Percentiles rank a stretch among this genome's conserved stretches.
phyloP scores from a whole-genome alignment of 805 yeast genomes.

The Wickerhamomyces chambardii region DNA sequence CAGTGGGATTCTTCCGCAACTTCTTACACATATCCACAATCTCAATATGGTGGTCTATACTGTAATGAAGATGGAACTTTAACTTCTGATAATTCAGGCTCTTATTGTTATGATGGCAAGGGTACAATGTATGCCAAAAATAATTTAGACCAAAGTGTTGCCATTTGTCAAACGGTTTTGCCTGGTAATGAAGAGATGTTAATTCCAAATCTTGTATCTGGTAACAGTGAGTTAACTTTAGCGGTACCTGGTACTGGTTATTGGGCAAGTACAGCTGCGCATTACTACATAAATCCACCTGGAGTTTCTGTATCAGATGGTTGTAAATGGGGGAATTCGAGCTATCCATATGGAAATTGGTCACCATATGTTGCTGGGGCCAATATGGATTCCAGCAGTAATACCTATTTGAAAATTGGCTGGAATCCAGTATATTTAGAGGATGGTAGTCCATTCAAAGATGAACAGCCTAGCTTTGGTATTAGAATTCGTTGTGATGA shows the following conservation, averaged over 20 bases:
- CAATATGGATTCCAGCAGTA: conserved; percentile 60
- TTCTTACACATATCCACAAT: conserved; percentile 66
- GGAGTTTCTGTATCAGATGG: conserved; percentile 71
- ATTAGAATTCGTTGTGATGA: conserved; percentile 67
- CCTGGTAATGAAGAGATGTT: conserved; percentile 95
- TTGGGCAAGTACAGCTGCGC: conserved; percentile 84
- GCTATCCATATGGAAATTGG: conserved; percentile 80
- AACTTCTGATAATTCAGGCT: conserved; percentile 34
- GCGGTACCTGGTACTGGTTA: conserved; percentile 85
- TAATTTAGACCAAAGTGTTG: conserved; percentile 42
- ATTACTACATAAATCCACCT: conserved; percentile 77
- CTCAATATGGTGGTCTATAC: conserved; percentile 76
- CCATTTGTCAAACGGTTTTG: conserved; percentile 87
- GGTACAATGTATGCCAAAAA: conserved; percentile 62
- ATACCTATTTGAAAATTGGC: conserved; percentile 77
- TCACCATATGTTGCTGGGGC: conserved; percentile 92
- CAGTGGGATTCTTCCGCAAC: conserved; percentile 83
- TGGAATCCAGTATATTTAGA: conserved; percentile 87
- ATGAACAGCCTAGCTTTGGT: conserved; percentile 57
- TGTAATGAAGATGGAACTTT: conserved; percentile 67
- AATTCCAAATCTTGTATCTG: conserved; percentile 68
- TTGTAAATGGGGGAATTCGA: conserved; percentile 74
- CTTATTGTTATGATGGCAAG: conserved; percentile 67
- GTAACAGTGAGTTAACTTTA: conserved; percentile 37
- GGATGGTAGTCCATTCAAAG: conserved; percentile 40